Conservation (phyloP, 2,329 filamentous ascomycete species). For the Aspergillus luchuensis region DNA sequence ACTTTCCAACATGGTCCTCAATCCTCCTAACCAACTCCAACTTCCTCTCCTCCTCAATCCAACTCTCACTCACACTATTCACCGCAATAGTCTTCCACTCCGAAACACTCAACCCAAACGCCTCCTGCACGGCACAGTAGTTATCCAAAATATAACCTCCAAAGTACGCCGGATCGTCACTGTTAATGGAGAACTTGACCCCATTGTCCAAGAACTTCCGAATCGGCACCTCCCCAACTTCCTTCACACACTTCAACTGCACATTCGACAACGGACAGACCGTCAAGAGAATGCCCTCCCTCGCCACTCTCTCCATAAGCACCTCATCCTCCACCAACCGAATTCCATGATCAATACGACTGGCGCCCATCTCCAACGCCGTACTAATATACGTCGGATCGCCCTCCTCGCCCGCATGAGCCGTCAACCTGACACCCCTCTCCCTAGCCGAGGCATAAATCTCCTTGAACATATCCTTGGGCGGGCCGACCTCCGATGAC, state of each 20-base stretch:
- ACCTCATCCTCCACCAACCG: conserved; percentile 61
- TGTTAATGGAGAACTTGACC: conserved; percentile 71
- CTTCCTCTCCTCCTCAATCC: conserved; percentile 68
- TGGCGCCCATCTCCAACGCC: conserved; percentile 65
- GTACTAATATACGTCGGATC: conserved; percentile 65
- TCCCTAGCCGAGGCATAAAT: conserved; percentile 60
- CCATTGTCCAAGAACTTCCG: conserved; percentile 63
- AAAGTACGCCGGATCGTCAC: conserved; percentile 75
- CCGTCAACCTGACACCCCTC: conserved; percentile 63
- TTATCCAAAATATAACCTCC: conserved; percentile 75
- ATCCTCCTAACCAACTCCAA: conserved; percentile 51
- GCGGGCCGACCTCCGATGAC: conserved; percentile 60
- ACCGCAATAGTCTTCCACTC: conserved; percentile 69
- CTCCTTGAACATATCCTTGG: conserved; percentile 61
- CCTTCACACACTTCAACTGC: conserved; percentile 57
- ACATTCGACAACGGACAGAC: conserved; percentile 76
- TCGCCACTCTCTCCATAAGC: conserved; percentile 61
- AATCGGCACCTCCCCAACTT: conserved; percentile 61
- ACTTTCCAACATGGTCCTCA: conserved; percentile 34
- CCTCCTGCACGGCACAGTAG: conserved; percentile 73
- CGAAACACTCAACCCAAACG: conserved; percentile 61
- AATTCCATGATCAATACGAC: conserved; percentile 75
- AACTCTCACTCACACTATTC: conserved; percentile 67
- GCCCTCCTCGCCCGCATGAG: conserved; percentile 76
- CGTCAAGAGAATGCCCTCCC: conserved; percentile 63